A percentile compares a stretch with the other conserved stretches of the same genome.
Conservation (phyloP, 148 eudicot species). For the Oxyria digyna region DNA sequence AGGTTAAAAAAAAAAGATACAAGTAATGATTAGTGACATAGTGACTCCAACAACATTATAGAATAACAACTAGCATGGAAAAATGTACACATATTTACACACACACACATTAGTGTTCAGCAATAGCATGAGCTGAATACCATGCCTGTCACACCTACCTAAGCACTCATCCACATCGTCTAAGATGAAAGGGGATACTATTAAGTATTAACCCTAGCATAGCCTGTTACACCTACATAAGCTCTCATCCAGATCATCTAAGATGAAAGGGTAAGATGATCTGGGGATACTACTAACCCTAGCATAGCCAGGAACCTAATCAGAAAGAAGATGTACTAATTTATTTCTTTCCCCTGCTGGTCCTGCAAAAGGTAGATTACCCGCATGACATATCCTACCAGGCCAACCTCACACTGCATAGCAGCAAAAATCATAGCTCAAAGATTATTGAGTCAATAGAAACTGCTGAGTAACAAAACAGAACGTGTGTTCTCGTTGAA, state of each 20-base stretch:
- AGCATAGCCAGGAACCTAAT: no score
- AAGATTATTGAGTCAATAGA: no score
- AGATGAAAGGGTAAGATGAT: neutral
- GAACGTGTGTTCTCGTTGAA: neutral
- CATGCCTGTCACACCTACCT: neutral
- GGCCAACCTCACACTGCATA: neutral
- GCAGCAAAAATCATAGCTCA: no score
- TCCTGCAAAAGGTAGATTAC: no score
- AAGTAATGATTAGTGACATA: neutral
- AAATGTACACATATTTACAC: no score
- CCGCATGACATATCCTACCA: neutral
- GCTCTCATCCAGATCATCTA: neutral
- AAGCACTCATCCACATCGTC: neutral
- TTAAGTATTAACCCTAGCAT: no score
- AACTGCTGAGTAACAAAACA: neutral
- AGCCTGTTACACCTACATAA: neutral
- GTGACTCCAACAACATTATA: neutral
- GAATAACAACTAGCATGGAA: neutral
- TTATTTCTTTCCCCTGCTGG: no score
- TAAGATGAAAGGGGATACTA: neutral
- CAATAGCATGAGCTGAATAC: neutral
- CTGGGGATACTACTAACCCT: no score
- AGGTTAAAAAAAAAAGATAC: neutral
- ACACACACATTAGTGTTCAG: no score
- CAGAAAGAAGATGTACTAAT: no score